Conservation (phyloP, 2,329 filamentous ascomycete species). For the Fusarium sp. region DNA sequence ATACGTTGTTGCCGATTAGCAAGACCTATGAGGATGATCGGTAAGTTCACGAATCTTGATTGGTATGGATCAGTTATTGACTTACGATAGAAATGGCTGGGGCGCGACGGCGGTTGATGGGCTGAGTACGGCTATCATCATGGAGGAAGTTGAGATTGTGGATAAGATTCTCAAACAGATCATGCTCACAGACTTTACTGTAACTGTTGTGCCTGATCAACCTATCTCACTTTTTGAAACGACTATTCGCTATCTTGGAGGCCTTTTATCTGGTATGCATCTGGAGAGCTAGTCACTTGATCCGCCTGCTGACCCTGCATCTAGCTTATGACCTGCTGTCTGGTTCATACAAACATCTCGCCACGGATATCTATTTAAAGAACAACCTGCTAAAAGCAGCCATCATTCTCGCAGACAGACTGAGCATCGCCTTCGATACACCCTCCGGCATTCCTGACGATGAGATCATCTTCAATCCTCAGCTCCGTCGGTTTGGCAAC, state of each 20-base stretch:
- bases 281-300: accelerated
- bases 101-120: conserved; percentile 35
- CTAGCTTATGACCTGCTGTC: conserved; percentile 27
- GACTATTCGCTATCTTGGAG: conserved; percentile 33
- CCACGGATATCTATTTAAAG: background rate
- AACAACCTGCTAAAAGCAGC: conserved; percentile 3
- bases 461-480: conserved; percentile 31
- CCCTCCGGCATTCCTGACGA: conserved; percentile 33
- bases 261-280: conserved; percentile 14
- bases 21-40: conserved; percentile 27
- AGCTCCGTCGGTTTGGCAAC: conserved; percentile 3
- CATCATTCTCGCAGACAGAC: conserved; percentile 8
- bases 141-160: conserved; percentile 27
- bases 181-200: conserved; percentile 23
- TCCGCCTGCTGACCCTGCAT: background rate
- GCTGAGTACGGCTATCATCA: conserved; percentile 32
- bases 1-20: conserved; percentile 21
- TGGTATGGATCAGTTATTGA: background rate
- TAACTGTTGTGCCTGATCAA: background rate
- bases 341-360: conserved; percentile 13
- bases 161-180: conserved; percentile 29
- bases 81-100: conserved; percentile 26
- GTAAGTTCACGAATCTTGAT: background rate
- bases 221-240: conserved; percentile 30
- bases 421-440: conserved; percentile 34